phyloP scores from a whole-genome alignment of 83 land plant species.

The Thuja plicata region DNA sequence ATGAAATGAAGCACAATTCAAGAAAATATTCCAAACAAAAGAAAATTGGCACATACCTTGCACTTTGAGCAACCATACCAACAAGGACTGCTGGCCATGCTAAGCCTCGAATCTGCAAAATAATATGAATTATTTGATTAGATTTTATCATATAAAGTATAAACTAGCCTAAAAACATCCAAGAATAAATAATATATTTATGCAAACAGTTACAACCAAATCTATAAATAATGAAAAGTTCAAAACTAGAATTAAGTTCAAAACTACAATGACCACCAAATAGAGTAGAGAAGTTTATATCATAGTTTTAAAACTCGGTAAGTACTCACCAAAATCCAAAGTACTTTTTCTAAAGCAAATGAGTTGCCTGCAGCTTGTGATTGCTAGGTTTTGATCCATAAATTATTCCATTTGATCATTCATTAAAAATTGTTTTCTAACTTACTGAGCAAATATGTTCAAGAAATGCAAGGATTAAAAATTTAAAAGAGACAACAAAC shows the following conservation, averaged over 20 bases:
- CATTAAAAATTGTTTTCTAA: too few species aligned
- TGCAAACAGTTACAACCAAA: neutral
- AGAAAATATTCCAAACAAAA: neutral
- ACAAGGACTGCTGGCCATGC: slow-evolving; percentile 95
- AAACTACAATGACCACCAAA: neutral
- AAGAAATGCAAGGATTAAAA: too few species aligned
- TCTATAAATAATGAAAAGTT: neutral
- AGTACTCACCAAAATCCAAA: too few species aligned
- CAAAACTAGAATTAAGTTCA: neutral
- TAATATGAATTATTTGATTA: neutral
- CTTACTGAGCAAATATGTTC: too few species aligned
- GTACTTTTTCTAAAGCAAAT: too few species aligned
- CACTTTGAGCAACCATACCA: slow-evolving; percentile 95
- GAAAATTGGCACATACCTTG: slow-evolving; percentile 53
- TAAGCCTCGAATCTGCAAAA: slow-evolving; percentile 68
- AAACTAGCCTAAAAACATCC: neutral
- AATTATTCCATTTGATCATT: too few species aligned
- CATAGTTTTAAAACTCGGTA: neutral
- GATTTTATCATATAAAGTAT: neutral
- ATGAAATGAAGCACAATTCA: neutral
- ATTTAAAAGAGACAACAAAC: too few species aligned
- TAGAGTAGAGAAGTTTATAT: neutral
- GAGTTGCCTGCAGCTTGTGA: too few species aligned
- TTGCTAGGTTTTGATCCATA: too few species aligned
- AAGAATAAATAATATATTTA: neutral